Conservation (phyloP, 345 rosid species). For the Abelmoschus esculentus region DNA sequence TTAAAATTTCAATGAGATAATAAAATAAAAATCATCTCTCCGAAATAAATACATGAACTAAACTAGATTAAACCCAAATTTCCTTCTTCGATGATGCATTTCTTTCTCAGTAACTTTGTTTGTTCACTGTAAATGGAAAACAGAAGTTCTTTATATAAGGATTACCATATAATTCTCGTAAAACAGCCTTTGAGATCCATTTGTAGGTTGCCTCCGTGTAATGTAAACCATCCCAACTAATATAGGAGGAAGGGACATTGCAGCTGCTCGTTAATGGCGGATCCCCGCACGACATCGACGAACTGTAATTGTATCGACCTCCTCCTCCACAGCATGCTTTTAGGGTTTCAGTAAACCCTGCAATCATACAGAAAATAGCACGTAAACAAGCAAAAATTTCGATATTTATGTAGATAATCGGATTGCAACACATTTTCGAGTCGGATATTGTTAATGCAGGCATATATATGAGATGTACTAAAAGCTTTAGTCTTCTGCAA, state of each 20-base stretch:
- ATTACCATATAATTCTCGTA: neutral
- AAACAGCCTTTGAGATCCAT: conserved; percentile 9
- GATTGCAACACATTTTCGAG: too few species aligned
- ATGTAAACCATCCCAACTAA: conserved; percentile 47
- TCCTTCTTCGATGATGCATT: neutral
- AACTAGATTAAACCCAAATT: neutral
- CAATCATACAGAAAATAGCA: neutral
- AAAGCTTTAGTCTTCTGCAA: too few species aligned
- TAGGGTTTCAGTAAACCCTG: conserved; percentile 28
- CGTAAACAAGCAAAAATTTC: too few species aligned
- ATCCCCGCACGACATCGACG: conserved; percentile 19
- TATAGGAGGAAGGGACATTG: conserved; percentile 24
- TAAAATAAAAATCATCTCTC: too few species aligned
- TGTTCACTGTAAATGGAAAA: neutral
- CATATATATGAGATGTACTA: too few species aligned
- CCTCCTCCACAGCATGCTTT: conserved; percentile 41
- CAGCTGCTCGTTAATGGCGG: conserved; percentile 17
- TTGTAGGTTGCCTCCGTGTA: conserved; percentile 26
- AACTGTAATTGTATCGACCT: conserved; percentile 37
- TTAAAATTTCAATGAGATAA: too few species aligned
- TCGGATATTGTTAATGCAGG: too few species aligned
- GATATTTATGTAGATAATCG: too few species aligned
- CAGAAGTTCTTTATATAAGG: neutral
- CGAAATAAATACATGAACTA: neutral
- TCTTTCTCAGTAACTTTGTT: neutral